Evolutionary conservation across 768 basidiomycete genomes (phyloP).

Genomic region (Rhizopogon roseolus): DNA sequence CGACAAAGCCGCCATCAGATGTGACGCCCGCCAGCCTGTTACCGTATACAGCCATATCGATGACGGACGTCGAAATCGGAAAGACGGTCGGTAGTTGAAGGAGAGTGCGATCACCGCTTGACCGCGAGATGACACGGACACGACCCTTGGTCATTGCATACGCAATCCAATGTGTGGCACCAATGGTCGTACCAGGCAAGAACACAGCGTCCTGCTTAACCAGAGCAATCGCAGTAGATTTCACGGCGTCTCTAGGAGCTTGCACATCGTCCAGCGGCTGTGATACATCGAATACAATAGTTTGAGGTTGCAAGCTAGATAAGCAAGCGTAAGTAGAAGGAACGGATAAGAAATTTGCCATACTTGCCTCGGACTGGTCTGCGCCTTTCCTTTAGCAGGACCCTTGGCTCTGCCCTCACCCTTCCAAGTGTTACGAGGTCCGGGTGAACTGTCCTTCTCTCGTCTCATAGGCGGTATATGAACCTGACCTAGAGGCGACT

Average conservation of each 20-base stretch:
- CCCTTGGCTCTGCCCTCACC: conserved; percentile 34
- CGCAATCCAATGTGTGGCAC: conserved; percentile 89
- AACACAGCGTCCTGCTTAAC: conserved; percentile 84
- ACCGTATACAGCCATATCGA: conserved; percentile 82
- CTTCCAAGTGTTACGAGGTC: conserved; percentile 44
- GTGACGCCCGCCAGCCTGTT: conserved; percentile 84
- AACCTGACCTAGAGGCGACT: conserved; percentile 40
- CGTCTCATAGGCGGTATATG: conserved; percentile 31
- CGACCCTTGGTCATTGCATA: conserved; percentile 92
- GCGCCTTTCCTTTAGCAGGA: conserved; percentile 38
- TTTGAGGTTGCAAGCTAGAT: conserved; percentile 57
- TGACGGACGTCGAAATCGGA: conserved; percentile 56
- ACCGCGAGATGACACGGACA: conserved; percentile 83
- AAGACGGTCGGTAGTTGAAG: conserved; percentile 71
- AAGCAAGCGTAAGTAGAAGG: conserved; percentile 1
- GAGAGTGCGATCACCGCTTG: conserved; percentile 82
- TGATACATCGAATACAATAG: conserved; percentile 71
- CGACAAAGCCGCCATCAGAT: conserved; percentile 83
- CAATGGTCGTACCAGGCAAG: conserved; percentile 82
- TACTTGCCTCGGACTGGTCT: conserved; percentile 54
- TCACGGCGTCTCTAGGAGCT: conserved; percentile 70
- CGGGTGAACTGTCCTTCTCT: conserved; percentile 72
- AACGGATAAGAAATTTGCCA: background rate
- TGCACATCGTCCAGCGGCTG: conserved; percentile 70
- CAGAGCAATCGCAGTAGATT: conserved; percentile 86